Conservation (phyloP, 768 basidiomycete genomes). For the Suillus occidentalis region DNA sequence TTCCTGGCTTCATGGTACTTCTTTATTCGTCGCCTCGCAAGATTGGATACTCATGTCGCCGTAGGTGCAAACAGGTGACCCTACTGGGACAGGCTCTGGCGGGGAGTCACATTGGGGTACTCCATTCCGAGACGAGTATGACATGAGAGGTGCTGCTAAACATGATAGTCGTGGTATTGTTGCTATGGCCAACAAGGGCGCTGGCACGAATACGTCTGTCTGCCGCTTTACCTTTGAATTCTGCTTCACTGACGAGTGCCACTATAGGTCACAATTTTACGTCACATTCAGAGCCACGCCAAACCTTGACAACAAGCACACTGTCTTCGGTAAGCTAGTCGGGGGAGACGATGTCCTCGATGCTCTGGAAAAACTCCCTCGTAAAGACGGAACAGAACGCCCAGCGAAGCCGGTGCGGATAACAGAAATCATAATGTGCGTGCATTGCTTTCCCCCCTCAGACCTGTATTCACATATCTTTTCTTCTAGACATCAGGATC, state of each 20-base stretch:
- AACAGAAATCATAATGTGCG: slow-evolving; percentile 83
- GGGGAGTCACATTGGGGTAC: slow-evolving; percentile 94
- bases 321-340: slow-evolving; percentile 95
- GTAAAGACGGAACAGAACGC: slow-evolving; percentile 83
- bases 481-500: slow-evolving; percentile 77
- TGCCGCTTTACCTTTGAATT: neutral
- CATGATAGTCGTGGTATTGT: slow-evolving; percentile 83
- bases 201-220: slow-evolving; percentile 79
- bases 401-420: slow-evolving; percentile 86
- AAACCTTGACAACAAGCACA: slow-evolving; percentile 90
- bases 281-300: slow-evolving; percentile 82
- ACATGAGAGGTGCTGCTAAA: slow-evolving; percentile 83
- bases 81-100: slow-evolving; percentile 92
- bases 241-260: neutral
- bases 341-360: slow-evolving; percentile 92
- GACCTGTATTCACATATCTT: slow-evolving; percentile 9
- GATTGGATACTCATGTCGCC: slow-evolving; percentile 7
- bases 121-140: slow-evolving; percentile 93
- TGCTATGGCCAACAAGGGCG: slow-evolving; percentile 96
- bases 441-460: slow-evolving; percentile 12
- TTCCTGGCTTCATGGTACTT: slow-evolving; percentile 91
- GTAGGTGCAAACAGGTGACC: slow-evolving; percentile 97
- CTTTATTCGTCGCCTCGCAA: slow-evolving; percentile 1
- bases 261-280: slow-evolving; percentile 84
- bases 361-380: slow-evolving; percentile 76